Percentiles rank a stretch among this genome's conserved stretches.
Evolutionary conservation across 1,284 basidiomycete species (phyloP).

Genomic region (Filobasidium uniguttulatum): DNA sequence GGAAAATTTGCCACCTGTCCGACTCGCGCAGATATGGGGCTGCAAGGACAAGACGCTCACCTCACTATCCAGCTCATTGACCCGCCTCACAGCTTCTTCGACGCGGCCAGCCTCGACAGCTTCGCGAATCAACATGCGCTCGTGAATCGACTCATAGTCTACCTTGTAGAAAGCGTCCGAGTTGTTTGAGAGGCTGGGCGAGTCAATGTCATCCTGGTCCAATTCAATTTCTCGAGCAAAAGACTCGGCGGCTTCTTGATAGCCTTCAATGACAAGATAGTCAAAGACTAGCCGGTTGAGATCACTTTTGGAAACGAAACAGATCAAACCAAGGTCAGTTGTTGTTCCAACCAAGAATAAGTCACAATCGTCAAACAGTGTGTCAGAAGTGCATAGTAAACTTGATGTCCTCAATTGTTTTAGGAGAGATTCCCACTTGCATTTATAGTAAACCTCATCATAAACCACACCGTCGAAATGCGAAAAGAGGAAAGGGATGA

Average conservation of each 20-base stretch:
- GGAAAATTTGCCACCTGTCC: slow-evolving; percentile 15
- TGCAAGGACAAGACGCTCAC: slow-evolving; percentile 44
- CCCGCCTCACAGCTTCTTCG: slow-evolving; percentile 79
- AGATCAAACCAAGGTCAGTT: slow-evolving; percentile 6
- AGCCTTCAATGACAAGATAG: slow-evolving; percentile 94
- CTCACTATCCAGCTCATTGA: slow-evolving; percentile 94
- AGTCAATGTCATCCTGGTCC: slow-evolving; percentile 18
- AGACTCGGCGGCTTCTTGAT: slow-evolving; percentile 87
- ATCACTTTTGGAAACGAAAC: slow-evolving; percentile 47
- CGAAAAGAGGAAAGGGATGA: slow-evolving; percentile 10
- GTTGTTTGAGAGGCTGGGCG: neutral
- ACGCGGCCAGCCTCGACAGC: slow-evolving; percentile 89
- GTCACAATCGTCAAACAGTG: slow-evolving; percentile 25
- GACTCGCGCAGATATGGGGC: neutral
- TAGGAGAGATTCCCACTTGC: slow-evolving; percentile 51
- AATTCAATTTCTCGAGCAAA: slow-evolving; percentile 80
- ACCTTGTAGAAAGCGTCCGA: slow-evolving; percentile 32
- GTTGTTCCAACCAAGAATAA: neutral
- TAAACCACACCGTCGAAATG: slow-evolving; percentile 17
- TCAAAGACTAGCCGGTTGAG: slow-evolving; percentile 94
- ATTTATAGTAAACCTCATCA: slow-evolving; percentile 38
- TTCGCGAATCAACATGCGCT: slow-evolving; percentile 82
- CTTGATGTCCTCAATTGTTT: slow-evolving; percentile 38
- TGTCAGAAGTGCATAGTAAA: slow-evolving; percentile 40
- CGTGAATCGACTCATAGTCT: slow-evolving; percentile 83